These are phyloP conservation scores for Aaosphaeria arxii DNA, from an alignment of 2,329 filamentous ascomycete species.

Conservation along the genomic window DNA sequence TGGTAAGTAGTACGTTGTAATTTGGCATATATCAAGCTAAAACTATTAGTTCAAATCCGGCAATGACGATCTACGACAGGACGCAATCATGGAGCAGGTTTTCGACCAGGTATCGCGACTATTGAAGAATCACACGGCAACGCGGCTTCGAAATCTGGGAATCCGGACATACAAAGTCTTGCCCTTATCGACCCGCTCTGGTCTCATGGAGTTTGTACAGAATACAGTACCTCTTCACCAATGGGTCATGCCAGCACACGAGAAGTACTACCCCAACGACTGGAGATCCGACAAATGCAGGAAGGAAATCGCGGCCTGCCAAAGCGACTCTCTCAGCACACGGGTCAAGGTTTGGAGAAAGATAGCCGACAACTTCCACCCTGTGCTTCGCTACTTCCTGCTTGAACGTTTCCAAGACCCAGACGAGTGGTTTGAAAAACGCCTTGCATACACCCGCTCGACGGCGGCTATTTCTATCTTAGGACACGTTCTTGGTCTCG, in stretches of 20 bases:
- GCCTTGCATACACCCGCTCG: conserved; percentile 87
- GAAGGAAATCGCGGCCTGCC: conserved; percentile 72
- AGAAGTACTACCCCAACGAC: conserved; percentile 80
- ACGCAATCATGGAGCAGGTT: conserved; percentile 99
- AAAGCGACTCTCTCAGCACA: conserved; percentile 65
- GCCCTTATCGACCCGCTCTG: conserved; percentile 77
- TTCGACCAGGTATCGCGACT: conserved; percentile 94
- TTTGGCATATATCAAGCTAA: conserved; percentile 6
- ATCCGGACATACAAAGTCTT: conserved; percentile 98
- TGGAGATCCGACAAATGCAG: conserved; percentile 73
- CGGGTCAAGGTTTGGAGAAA: conserved; percentile 74
- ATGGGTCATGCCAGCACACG: conserved; percentile 87
- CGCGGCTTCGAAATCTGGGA: conserved; percentile 81
- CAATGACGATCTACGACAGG: conserved; percentile 92
- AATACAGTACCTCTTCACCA: conserved; percentile 91
- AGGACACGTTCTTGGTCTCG: conserved; percentile 86
- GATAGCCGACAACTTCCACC: conserved; percentile 78
- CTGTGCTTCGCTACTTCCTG: conserved; percentile 95
- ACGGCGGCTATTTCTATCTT: conserved; percentile 95
- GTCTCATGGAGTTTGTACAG: conserved; percentile 94
- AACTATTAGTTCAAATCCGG: conserved; percentile 76
- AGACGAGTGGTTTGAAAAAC: conserved; percentile 90
- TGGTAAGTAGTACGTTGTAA: conserved; percentile 51
- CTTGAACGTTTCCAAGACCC: conserved; percentile 92
- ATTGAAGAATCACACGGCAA: conserved; percentile 79